These are phyloP conservation scores for Sabuloglossum arenarium DNA, from an alignment of 495 filamentous ascomycete genomes.

Conservation along the genomic window DNA sequence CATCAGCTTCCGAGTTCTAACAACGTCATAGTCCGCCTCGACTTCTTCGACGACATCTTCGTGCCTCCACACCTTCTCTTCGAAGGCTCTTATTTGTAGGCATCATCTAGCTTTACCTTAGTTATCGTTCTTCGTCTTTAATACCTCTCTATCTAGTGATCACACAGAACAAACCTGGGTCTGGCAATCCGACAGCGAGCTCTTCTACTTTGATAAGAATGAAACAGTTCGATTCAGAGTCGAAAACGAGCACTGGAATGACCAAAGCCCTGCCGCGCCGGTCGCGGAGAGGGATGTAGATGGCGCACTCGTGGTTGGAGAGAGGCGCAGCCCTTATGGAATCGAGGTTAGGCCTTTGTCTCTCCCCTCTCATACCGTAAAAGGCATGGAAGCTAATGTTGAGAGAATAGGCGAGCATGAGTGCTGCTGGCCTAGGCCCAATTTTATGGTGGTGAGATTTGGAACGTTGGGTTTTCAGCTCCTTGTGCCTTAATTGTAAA, in stretches of 20 bases:
- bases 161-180: conserved; percentile 56
- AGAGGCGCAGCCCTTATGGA: conserved; percentile 3
- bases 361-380: not conserved
- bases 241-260: conserved; percentile 67
- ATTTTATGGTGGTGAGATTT: conserved; percentile 6
- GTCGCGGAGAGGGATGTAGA: not conserved
- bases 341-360: conserved; percentile 4
- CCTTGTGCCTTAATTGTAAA: not conserved
- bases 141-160: conserved; percentile 23
- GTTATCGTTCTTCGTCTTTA: not conserved
- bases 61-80: conserved; percentile 52
- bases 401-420: conserved; percentile 5
- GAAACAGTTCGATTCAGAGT: conserved; percentile 75
- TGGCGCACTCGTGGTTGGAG: not conserved
- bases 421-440: conserved; percentile 4
- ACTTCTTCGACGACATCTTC: conserved; percentile 83
- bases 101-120: conserved; percentile 4
- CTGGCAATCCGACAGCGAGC: conserved; percentile 49
- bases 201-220: conserved; percentile 68
- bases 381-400: too few species aligned
- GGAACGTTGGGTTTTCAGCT: not conserved
- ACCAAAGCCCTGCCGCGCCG: conserved; percentile 56
- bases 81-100: conserved; percentile 54
- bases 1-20: not conserved
- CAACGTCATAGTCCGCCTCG: conserved; percentile 38